Base-by-base conservation (phyloP, 345 rosid species). In the Mangifera indica region DNA sequence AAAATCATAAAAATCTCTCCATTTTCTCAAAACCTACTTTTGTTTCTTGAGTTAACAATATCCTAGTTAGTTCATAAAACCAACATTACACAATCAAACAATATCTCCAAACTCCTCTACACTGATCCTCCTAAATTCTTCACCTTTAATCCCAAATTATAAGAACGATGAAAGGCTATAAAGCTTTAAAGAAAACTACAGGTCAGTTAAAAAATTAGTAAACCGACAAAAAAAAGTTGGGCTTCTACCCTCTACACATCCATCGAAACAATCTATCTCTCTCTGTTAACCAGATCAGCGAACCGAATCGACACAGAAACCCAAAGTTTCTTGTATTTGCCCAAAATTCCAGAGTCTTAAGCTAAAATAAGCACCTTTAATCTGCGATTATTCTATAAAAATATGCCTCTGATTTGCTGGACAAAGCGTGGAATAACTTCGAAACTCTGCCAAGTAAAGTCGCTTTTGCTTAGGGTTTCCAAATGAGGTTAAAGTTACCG, bases 341-440 rank as follows among this genome's bases (percentile, higher is more conserved):
- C 82, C 60, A 64, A 75, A 37, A 78, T 73, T 76, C 74, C 57
- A 81, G 79, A 58, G 51, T 61, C 74, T 48, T 65, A 74, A 72
- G 59, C 80, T 73, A 70, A 72, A 55, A 63, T 45, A 77, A 37
- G 20, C 2, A 63, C 53, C 63, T 69, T 55, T 34, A 24, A 61
- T 40, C 74, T 34, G 66, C 20, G 56, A 77, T 37, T 75, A 73
- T 74, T 70, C 70, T 71, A 73, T 77, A 76, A 42, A 73, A 70
- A 49, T 52, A 68, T 61, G 78, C 65, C 76, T 78, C 77, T 60
- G 80, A 77, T 82, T 76, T 71, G 79, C 75, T 7, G 79, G 78
- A 84, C 73, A 76, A 81, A 84, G 76, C 73, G 77, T 74, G 78
- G 91, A 84, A 91, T 89, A 83, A 84, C 93, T 89, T 89, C 72